Conservation (phyloP, 768 basidiomycete species). For the Candolleomyces efflorescens region DNA sequence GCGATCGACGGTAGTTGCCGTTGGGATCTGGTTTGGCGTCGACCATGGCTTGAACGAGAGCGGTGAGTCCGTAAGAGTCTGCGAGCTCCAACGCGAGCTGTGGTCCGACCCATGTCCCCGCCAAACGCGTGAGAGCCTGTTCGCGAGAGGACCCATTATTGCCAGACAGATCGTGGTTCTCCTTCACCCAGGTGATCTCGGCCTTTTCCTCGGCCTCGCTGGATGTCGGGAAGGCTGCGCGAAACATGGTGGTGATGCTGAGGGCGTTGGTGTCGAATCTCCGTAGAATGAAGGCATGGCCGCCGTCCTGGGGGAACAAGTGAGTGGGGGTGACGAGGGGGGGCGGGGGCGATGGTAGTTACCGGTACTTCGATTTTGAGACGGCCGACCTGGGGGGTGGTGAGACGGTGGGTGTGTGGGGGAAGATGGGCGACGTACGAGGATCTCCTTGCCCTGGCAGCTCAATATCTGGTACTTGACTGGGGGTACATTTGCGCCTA, state of each 20-base stretch:
- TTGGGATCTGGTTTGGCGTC: conserved; percentile 75
- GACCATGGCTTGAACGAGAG: conserved; percentile 62
- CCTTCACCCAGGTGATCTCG: conserved; percentile 83
- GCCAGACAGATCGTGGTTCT: conserved; percentile 66
- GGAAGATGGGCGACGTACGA: conserved; percentile 44
- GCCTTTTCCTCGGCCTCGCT: conserved; percentile 70
- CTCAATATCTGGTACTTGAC: conserved; percentile 93
- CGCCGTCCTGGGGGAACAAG: conserved; percentile 47
- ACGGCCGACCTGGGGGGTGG: conserved; percentile 64
- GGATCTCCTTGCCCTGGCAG: conserved; percentile 82
- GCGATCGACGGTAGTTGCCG: conserved; percentile 73
- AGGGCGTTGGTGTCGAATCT: conserved; percentile 92
- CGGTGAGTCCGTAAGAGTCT: conserved; percentile 55
- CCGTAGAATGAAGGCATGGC: conserved; percentile 92
- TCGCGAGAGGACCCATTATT: conserved; percentile 73
- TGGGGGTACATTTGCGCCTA: conserved; percentile 44
- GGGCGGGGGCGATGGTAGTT: conserved; percentile 38
- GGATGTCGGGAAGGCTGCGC: conserved; percentile 86
- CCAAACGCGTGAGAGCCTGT: conserved; percentile 63
- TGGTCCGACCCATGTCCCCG: conserved; percentile 83
- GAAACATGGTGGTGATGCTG: conserved; percentile 94
- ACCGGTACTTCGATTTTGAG: conserved; percentile 82
- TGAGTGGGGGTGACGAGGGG: conserved; percentile 11
- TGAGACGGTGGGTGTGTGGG: not conserved
- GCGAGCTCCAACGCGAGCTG: conserved; percentile 65